Evolutionary conservation across 257 asterid species (phyloP).

Genomic region (Parsonsia alboflavescens): DNA sequence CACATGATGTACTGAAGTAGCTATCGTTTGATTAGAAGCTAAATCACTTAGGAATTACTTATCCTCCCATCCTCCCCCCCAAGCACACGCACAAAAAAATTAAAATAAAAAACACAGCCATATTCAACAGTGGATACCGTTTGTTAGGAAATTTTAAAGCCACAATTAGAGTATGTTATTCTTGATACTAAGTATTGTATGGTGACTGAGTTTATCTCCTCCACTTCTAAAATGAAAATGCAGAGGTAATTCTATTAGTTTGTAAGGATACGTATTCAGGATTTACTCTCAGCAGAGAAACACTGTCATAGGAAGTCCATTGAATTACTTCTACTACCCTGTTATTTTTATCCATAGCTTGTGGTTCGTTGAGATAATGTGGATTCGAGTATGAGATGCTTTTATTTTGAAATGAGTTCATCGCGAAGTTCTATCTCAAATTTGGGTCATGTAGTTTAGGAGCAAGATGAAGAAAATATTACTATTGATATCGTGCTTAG

Average conservation of each 20-base stretch:
- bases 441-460: not conserved
- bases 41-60: not conserved
- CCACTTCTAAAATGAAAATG: too few species aligned
- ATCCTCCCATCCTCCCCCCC: not conserved
- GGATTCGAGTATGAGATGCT: not conserved
- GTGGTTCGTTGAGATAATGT: not conserved
- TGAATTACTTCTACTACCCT: not conserved
- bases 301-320: not conserved
- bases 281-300: not conserved
- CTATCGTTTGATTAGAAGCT: not conserved
- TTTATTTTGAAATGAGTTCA: not conserved
- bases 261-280: not conserved
- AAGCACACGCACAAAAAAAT: not conserved
- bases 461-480: not conserved
- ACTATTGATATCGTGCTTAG: not conserved
- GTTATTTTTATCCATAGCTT: not conserved
- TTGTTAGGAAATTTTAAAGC: not conserved
- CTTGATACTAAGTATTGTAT: not conserved
- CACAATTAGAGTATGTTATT: not conserved
- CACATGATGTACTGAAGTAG: too few species aligned
- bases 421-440: not conserved
- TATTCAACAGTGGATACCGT: not conserved
- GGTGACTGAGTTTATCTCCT: not conserved
- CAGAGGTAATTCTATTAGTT: not conserved
- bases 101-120: not conserved